Conservation (phyloP, 345 rosid genomes). For the Populus alba region DNA sequence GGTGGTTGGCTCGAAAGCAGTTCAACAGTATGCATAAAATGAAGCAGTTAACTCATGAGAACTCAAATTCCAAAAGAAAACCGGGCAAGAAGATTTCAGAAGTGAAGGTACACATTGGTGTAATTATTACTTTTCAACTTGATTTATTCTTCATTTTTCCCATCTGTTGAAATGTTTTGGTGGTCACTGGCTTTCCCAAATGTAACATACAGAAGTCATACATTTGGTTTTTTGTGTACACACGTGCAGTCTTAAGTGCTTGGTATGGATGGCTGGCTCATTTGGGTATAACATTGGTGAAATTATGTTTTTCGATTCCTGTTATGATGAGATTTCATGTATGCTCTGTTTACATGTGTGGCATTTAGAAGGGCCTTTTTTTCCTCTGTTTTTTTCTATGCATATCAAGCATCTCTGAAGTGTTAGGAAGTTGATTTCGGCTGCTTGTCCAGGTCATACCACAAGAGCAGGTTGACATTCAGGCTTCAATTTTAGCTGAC, state of each 20-base stretch:
- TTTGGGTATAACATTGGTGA: background rate
- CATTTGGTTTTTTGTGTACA: background rate
- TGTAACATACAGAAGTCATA: background rate
- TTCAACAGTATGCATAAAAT: conserved; percentile 37
- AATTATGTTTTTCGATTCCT: background rate
- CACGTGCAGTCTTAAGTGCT: background rate
- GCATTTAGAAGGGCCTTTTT: background rate
- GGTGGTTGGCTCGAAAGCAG: conserved; percentile 70
- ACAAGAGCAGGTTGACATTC: conserved; percentile 53
- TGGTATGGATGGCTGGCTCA: background rate
- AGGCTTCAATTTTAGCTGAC: conserved; percentile 55
- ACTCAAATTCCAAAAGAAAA: conserved; percentile 41
- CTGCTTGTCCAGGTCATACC: conserved; percentile 49
- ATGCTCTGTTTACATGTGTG: background rate
- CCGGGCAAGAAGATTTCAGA: conserved; percentile 50
- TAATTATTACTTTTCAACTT: conserved; percentile 1
- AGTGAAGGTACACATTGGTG: conserved; percentile 53
- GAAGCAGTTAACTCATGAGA: conserved; percentile 43
- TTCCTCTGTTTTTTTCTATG: background rate
- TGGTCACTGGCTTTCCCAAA: background rate
- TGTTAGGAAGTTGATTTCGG: conserved; percentile 7
- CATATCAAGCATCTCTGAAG: background rate
- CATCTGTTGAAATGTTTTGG: background rate
- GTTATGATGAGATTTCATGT: background rate
- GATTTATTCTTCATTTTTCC: background rate